A percentile compares a stretch with the other conserved stretches of the same genome.
phyloP scores from a whole-genome alignment of 2,329 filamentous ascomycete genomes.

The Berkeleyomyces rouxiae region DNA sequence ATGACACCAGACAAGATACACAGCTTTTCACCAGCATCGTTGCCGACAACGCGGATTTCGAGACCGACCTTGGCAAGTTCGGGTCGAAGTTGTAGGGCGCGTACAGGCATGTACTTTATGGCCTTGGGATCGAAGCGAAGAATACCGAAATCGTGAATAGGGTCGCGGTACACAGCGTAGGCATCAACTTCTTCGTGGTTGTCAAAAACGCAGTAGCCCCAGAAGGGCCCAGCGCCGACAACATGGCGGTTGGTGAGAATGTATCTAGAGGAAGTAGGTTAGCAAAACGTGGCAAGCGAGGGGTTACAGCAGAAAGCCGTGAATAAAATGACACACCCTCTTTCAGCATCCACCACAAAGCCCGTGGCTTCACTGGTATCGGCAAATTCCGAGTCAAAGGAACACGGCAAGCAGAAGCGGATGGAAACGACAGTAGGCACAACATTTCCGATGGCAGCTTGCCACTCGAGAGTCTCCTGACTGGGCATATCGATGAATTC shows the following conservation, averaged over 20 bases:
- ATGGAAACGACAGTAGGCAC: slow-evolving; percentile 97
- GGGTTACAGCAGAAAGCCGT: not conserved
- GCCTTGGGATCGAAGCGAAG: slow-evolving; percentile 87
- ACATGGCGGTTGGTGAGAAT: slow-evolving; percentile 86
- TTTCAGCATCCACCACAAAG: slow-evolving; percentile 90
- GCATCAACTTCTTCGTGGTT: slow-evolving; percentile 97
- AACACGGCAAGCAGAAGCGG: slow-evolving; percentile 93
- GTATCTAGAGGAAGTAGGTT: slow-evolving; percentile 31
- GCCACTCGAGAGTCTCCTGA: slow-evolving; percentile 50
- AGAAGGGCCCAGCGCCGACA: slow-evolving; percentile 88
- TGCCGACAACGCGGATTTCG: slow-evolving; percentile 92
- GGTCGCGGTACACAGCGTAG: slow-evolving; percentile 91
- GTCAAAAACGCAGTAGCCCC: slow-evolving; percentile 96
- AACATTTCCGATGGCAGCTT: slow-evolving; percentile 84
- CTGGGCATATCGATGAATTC: slow-evolving; percentile 20
- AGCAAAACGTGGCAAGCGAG: not conserved
- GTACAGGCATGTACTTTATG: slow-evolving; percentile 93
- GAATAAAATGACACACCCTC: slow-evolving; percentile 41
- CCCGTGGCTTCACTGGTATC: slow-evolving; percentile 91
- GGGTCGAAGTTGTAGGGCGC: slow-evolving; percentile 62
- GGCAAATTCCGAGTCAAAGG: slow-evolving; percentile 93
- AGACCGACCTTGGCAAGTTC: slow-evolving; percentile 79
- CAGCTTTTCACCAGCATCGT: slow-evolving; percentile 95
- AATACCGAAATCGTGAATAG: slow-evolving; percentile 96
- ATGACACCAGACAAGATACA: slow-evolving; percentile 97